Evolutionary conservation across 176 grass and related monocot species (phyloP), one percentile per base, ranked within the genome.

Genomic region (Avena atlantica): DNA sequence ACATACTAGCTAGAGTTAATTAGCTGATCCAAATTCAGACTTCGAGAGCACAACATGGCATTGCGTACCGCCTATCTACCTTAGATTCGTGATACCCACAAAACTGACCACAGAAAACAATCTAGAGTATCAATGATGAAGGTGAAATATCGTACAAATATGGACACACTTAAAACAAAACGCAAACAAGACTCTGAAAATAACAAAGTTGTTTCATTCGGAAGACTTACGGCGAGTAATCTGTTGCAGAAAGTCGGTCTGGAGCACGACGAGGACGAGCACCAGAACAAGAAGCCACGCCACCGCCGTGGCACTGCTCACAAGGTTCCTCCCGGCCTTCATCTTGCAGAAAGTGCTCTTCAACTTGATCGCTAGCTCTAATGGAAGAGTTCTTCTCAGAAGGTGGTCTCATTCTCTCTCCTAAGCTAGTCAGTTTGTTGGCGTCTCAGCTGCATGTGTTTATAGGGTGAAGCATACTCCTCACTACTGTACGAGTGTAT

Each of bases 231-330:
- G 0, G 3, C 1, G 36, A 15, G 40, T 63, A 70, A 61, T 49
- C 50, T 86, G 88, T 3, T 69, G 77, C 36, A 85, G 82, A 69
- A 59, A 76, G 20, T 45, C 83, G 2, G 83, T 53, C 69, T 89
- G 85, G 34, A 90, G 69, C 3, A 86, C 78, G 7, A 69, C 3
- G 51, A 90, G 42, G 4, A 90, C 37, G 2, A 90, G 50, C 19
- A 86, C 36, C 16, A 83, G 78, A 15, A 90, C 10, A 31, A 82
- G 6, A 57, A 90, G 40, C 50, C 78, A 90, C 51, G 70, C 44
- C 40, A 62, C 78, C 7, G 29, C 51, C 5, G 40, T 27, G 9
- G 51, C 52, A 9, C 61, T 27, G 20, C 21, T 25, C n/a, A 24
- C 25, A 40, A 7, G 40, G 0, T 45, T 69, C 50, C 31, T 63